Base-by-base conservation (phyloP, 73 alveolate species). In the Loxodes magnus region DNA sequence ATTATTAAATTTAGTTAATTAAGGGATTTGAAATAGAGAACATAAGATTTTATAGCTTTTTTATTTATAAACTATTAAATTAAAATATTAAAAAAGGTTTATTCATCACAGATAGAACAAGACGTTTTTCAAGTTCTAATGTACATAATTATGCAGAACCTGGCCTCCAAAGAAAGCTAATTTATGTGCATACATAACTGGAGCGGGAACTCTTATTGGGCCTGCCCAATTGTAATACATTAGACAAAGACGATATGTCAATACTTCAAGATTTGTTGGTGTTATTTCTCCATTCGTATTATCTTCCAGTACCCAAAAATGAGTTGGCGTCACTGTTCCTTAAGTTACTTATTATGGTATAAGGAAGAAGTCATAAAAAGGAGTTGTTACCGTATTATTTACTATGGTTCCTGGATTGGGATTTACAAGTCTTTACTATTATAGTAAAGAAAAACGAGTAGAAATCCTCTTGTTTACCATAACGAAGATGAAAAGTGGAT, bases 281-380 rank as follows among this genome's bases (percentile, higher is more conserved):
- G 22, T 76, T 14, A 84, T 74, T 17, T 92, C 67, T 21, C 63
- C 73, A 9, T 53, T 56, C 38, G 69, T 64, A 16, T 55, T 59
- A 60, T 86, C 83, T 34, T 62, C 50, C 35, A 90, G 22, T 31
- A 87, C 82, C 39, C 83, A 50, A 68, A 82, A 90, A 58, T 85
- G 95, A 41, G 92, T 89, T 7, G 99, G 99, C 5, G 92, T 51
- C 3, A 92, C 92, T 25, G 87, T 65, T n/a, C 99, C 99, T 71
- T 75, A 53, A 49, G 75, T 39, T 9, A 16, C 53, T n/a, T 9
- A n/a, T 9, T 39, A 29, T 16, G 53, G 19, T 39, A 39, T 39
- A 12, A 39, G 53, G 19, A 16, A 39, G 19, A 39, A 39, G 19
- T 12, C 7, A 10, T 39, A 6, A 0, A 10, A 15, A 2, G 14